Percentiles rank a stretch among this genome's conserved stretches.
These are phyloP conservation scores for Chytriomyces hyalinus DNA, from an alignment of 192 early-diverging fungal species.

Conservation along the genomic window DNA sequence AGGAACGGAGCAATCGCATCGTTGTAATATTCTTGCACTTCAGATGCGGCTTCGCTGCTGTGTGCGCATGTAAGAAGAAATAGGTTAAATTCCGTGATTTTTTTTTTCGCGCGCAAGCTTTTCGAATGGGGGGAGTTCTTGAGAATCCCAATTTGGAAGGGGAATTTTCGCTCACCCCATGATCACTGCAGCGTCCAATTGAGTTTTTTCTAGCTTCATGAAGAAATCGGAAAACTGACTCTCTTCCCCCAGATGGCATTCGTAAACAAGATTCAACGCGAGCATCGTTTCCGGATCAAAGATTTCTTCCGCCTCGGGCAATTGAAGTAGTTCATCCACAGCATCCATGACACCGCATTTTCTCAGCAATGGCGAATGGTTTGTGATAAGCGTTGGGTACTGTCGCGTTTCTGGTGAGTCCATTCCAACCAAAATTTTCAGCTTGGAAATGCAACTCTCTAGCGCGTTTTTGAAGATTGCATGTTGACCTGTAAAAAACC, in stretches of 20 bases:
- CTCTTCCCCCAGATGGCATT: conserved; percentile 3
- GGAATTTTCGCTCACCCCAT: conserved; percentile 12
- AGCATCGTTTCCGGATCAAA: conserved; percentile 47
- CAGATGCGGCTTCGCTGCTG: conserved; percentile 18
- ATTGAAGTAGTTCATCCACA: background rate
- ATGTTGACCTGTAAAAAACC: too few relatives aligned
- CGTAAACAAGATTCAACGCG: conserved; percentile 37
- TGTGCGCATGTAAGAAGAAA: conserved; percentile 1
- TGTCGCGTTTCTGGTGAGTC: background rate
- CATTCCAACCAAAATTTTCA: background rate
- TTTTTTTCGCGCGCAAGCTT: too few relatives aligned
- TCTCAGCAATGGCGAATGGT: conserved; percentile 6
- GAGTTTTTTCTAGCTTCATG: background rate
- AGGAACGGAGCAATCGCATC: conserved; percentile 21
- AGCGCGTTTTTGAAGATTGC: background rate
- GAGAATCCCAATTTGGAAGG: background rate
- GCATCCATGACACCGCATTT: conserved; percentile 15
- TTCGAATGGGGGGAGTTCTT: too few relatives aligned
- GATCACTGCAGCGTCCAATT: background rate
- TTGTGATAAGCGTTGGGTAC: conserved; percentile 6
- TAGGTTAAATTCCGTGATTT: background rate
- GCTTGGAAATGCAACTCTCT: background rate
- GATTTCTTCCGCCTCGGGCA: background rate
- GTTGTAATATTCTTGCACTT: conserved; percentile 24
- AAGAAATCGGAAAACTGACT: conserved; percentile 12